phyloP scores from a whole-genome alignment of 1,284 basidiomycete species.

The Stereum hirsutum region DNA sequence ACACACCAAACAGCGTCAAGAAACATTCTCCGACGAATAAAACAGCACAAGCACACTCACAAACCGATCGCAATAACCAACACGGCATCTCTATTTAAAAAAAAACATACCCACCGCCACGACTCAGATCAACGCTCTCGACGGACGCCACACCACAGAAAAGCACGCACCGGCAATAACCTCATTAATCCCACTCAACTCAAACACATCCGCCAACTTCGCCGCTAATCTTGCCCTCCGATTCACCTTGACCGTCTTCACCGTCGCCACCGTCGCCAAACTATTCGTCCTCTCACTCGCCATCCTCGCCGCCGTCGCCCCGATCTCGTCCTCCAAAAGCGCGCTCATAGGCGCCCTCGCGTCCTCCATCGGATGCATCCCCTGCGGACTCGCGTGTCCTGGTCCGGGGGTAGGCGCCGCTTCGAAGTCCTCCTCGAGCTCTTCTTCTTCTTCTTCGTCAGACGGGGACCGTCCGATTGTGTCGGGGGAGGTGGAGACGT shows the following conservation, averaged over 20 bases:
- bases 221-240: conserved; percentile 68
- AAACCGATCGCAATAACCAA: conserved; percentile 78
- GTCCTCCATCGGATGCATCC: conserved; percentile 11
- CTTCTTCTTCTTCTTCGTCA: conserved; percentile 31
- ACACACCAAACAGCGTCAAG: conserved; percentile 7
- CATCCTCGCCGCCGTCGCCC: too few species aligned
- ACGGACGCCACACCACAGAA: not conserved
- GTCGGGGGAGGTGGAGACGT: too few species aligned
- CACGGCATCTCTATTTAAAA: conserved; percentile 87
- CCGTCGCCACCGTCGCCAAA: too few species aligned
- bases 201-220: conserved; percentile 82
- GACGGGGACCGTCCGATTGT: too few species aligned
- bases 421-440: conserved; percentile 54
- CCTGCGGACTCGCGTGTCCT: conserved; percentile 17
- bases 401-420: conserved; percentile 32
- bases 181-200: conserved; percentile 69
- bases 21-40: not conserved
- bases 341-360: conserved; percentile 5
- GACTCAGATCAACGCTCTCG: conserved; percentile 1
- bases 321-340: conserved; percentile 4
- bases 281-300: too few species aligned
- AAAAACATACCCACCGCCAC: conserved; percentile 9
- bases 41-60: too few species aligned
- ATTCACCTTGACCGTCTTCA: conserved; percentile 62
- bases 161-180: conserved; percentile 64